A percentile compares a stretch with the other conserved stretches of the same genome.
Evolutionary conservation across 2,329 filamentous ascomycete species (phyloP).

Genomic region (Pseudocercospora fuligena): DNA sequence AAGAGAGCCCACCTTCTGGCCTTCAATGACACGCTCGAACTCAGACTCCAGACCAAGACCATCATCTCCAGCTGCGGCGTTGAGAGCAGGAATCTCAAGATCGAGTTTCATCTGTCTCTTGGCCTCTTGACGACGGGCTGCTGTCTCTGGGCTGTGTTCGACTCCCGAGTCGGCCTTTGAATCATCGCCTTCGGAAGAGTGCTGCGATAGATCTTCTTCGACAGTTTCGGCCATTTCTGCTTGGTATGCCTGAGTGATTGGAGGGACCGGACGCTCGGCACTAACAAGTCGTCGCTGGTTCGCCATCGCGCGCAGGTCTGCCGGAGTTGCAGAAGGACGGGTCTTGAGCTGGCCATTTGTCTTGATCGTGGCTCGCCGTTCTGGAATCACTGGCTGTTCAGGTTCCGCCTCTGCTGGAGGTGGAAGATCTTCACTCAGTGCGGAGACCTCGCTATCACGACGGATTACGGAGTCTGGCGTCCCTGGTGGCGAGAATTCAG

Average conservation of each 20-base stretch:
- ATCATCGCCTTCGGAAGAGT: constrained; percentile 33
- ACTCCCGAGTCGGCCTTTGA: constrained; percentile 38
- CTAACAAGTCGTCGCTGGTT: constrained; percentile 85
- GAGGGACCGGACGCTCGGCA: constrained; percentile 58
- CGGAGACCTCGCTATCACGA: constrained; percentile 55
- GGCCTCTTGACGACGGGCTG: constrained; percentile 26
- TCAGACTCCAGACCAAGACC: constrained; percentile 88
- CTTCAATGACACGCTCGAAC: constrained; percentile 92
- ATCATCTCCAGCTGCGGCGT: constrained; percentile 71
- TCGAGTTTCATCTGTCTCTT: constrained; percentile 35
- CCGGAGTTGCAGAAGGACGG: constrained; percentile 82
- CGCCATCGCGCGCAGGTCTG: constrained; percentile 82
- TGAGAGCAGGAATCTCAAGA: constrained; percentile 78
- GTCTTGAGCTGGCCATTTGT: constrained; percentile 86
- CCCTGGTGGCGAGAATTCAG: constrained; percentile 49
- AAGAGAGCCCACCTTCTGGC: constrained; percentile 81
- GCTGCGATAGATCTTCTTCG: constrained; percentile 31
- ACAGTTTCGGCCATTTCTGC: constrained; percentile 27
- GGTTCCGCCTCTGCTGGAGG: constrained; percentile 20
- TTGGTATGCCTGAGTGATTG: constrained; percentile 38
- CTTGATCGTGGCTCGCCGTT: constrained; percentile 85
- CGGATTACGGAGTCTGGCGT: constrained; percentile 92
- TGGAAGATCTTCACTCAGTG: constrained; percentile 27
- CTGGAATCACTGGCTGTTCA: constrained; percentile 63
- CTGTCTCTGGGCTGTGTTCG: constrained; percentile 23